These are phyloP conservation scores for Exutisphaerella laricina DNA, from an alignment of 2,329 filamentous ascomycete genomes.

Conservation along the genomic window DNA sequence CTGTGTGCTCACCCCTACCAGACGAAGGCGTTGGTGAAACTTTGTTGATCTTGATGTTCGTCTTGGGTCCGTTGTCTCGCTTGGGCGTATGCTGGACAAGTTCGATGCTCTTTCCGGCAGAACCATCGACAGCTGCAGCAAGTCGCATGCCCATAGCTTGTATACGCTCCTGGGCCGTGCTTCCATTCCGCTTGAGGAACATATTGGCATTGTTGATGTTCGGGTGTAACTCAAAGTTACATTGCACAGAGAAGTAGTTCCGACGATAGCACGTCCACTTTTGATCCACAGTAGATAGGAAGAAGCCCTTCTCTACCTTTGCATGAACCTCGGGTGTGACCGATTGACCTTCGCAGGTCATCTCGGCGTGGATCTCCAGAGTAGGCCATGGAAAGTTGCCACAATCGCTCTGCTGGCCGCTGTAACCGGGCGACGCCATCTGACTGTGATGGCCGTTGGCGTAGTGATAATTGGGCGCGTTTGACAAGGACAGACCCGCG, in stretches of 20 bases:
- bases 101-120: constrained; percentile 69
- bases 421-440: constrained; percentile 31
- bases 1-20: constrained; percentile 38
- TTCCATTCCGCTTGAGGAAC: constrained; percentile 49
- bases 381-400: constrained; percentile 43
- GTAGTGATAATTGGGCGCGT: constrained; percentile 13
- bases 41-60: constrained; percentile 63
- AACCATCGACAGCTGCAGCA: constrained; percentile 73
- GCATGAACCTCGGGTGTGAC: constrained; percentile 71
- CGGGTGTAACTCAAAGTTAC: constrained; percentile 67
- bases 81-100: constrained; percentile 89
- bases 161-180: constrained; percentile 50
- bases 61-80: constrained; percentile 78
- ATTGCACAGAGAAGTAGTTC: constrained; percentile 85
- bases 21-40: constrained; percentile 59
- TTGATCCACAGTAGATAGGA: constrained; percentile 59
- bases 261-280: constrained; percentile 91
- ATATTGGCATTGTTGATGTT: constrained; percentile 52
- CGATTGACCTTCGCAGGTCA: constrained; percentile 54
- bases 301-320: constrained; percentile 85
- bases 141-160: constrained; percentile 77
- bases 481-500: constrained; percentile 24
- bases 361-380: constrained; percentile 51
- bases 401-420: constrained; percentile 25
- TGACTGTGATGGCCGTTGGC: constrained; percentile 15